Base-by-base conservation (phyloP, 306 rosid species). In the Gastrolobium villosum region DNA sequence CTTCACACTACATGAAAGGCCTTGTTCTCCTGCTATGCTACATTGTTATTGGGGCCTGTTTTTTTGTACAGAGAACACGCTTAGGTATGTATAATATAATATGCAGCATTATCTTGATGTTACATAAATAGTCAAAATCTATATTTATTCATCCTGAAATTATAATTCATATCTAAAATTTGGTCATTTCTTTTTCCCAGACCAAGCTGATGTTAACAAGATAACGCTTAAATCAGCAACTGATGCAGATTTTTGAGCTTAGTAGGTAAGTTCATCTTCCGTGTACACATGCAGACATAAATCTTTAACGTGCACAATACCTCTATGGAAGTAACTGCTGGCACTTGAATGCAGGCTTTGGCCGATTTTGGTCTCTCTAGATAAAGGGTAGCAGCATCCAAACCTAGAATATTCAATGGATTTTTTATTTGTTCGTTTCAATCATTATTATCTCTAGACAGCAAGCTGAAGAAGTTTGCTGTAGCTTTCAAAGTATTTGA, bases 1-100 rank as follows among this genome's bases (percentile, higher is more conserved):
- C 90, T 43, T 93, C 96, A 69, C 90, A 89, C 87, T 93, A 93
- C 90, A 69, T 93, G 79, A 93, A 93, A 72, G 98, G 98, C 30
- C 45, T 91, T 60, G 70, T 93, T 82, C 98, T 93, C 64, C 77
- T 93, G 6, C 89, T 93, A 1, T 91, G 85, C 81, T 93, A 90
- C 86, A 31, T 93, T 78, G 70, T 86, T 28, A 89, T 91, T 46
- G 91, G 85, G 52, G 88, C 98, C 39, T 90, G 98, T 78, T 93
- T 93, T 81, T 93, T 91, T 4, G 84, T 93, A n/a, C 83, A 81
- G 70, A 81, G 65, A 57, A 13, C 90, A 40, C 83, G 89, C 31
- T 26, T 64, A 1, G 26, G 97, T 92, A 69, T n/a, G n/a, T n/a
- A n/a, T n/a, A 90, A 90, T 72, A 67, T 20, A 46, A 20, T 37